Conservation (phyloP, 306 rosid genomes). For the Abrus precatorius region DNA sequence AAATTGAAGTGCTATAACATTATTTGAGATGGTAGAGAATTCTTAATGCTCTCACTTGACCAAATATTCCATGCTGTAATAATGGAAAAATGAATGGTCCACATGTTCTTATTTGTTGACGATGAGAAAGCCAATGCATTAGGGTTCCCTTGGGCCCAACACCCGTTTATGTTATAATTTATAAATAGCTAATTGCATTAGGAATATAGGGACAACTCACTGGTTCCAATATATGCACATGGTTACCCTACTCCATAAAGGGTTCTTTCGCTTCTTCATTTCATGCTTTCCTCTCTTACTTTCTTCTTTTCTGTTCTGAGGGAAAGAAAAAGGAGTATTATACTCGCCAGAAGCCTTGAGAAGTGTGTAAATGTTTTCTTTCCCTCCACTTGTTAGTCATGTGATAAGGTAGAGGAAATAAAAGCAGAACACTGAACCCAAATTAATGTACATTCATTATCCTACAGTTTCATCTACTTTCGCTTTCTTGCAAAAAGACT, state of each 20-base stretch:
- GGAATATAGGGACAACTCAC: constrained; percentile 54
- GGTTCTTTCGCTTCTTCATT: background rate
- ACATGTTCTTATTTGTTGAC: constrained; percentile 46
- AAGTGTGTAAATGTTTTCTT: background rate
- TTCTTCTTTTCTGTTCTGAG: background rate
- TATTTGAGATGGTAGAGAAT: too few species aligned
- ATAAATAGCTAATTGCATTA: constrained; percentile 33
- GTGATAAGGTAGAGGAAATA: background rate
- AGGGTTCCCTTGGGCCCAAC: constrained; percentile 59
- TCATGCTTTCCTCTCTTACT: background rate
- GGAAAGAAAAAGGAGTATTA: background rate
- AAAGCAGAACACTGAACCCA: background rate
- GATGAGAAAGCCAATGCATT: constrained; percentile 46
- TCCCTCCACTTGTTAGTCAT: background rate
- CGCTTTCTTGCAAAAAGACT: background rate
- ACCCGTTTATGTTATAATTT: constrained; percentile 36
- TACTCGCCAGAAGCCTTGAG: background rate
- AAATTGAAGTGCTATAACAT: too few species aligned
- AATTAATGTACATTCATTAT: background rate
- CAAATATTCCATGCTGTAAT: too few species aligned
- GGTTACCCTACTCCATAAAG: constrained; percentile 36
- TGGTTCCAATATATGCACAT: constrained; percentile 56
- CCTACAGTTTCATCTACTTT: background rate
- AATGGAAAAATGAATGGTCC: background rate
- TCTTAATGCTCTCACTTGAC: too few species aligned